phyloP scores from a whole-genome alignment of 345 rosid species.

The Boechera stricta region DNA sequence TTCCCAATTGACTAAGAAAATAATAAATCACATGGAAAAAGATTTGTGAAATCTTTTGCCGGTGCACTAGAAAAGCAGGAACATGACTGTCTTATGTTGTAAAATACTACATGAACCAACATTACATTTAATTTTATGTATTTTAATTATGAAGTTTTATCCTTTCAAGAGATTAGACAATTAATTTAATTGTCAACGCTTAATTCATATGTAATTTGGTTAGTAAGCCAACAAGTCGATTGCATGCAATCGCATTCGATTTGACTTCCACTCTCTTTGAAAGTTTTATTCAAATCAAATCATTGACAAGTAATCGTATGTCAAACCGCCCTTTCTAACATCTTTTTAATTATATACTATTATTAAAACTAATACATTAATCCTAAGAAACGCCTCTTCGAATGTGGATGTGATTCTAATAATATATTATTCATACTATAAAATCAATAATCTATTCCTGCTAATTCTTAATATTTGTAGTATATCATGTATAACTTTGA shows the following conservation, averaged over 20 bases:
- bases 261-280: conserved; percentile 33
- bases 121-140: conserved; percentile 19
- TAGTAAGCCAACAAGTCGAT: conserved; percentile 41
- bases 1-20: conserved; percentile 15
- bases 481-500: neutral
- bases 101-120: conserved; percentile 31
- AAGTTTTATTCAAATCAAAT: conserved; percentile 26
- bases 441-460: conserved; percentile 9
- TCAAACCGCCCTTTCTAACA: conserved; percentile 41
- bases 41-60: conserved; percentile 50
- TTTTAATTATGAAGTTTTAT: conserved; percentile 1
- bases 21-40: conserved; percentile 44
- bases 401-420: conserved; percentile 16
- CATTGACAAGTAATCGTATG: conserved; percentile 43
- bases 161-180: conserved; percentile 18
- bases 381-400: conserved; percentile 36
- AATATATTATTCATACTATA: conserved; percentile 4
- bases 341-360: neutral
- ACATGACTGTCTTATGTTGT: conserved; percentile 47
- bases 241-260: conserved; percentile 34
- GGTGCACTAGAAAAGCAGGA: conserved; percentile 48
- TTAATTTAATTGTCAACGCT: conserved; percentile 36
- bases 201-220: conserved; percentile 38
- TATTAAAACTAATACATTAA: neutral
- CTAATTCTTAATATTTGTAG: conserved; percentile 10